These are phyloP conservation scores for Thelephora ganbajun DNA, from an alignment of 768 basidiomycete genomes.

Conservation along the genomic window DNA sequence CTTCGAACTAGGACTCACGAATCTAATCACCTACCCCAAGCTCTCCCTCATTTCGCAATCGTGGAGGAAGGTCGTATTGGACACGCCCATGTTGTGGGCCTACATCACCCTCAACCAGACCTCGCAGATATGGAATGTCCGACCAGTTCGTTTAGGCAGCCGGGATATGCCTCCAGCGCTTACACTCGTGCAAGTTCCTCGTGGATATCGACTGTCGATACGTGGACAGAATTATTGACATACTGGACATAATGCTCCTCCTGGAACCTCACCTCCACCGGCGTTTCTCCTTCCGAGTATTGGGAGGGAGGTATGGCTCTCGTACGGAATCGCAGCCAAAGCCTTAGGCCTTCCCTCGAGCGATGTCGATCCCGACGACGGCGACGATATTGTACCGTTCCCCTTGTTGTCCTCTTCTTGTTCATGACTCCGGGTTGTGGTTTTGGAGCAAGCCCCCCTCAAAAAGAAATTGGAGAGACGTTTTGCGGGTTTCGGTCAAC, in stretches of 20 bases:
- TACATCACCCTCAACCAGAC: conserved; percentile 15
- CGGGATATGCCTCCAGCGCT: conserved; percentile 13
- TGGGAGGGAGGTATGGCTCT: conserved; percentile 15
- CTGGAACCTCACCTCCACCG: conserved; percentile 16
- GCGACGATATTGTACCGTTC: conserved; percentile 13
- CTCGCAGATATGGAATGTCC: conserved; percentile 13
- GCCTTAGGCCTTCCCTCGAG: conserved; percentile 15
- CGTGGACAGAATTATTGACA: conserved; percentile 11
- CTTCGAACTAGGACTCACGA: conserved; percentile 17
- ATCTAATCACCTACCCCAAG: conserved; percentile 9
- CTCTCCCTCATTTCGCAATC: conserved; percentile 14
- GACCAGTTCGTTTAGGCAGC: conserved; percentile 15
- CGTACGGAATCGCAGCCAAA: conserved; percentile 10
- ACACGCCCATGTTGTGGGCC: conserved; percentile 16
- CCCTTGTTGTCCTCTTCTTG: conserved; percentile 13
- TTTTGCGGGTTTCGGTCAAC: too few relatives aligned
- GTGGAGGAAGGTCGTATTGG: conserved; percentile 15
- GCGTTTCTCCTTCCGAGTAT: conserved; percentile 17
- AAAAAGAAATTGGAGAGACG: conserved; percentile 1
- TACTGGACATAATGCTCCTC: conserved; percentile 12
- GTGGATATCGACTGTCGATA: conserved; percentile 17
- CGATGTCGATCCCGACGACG: conserved; percentile 14
- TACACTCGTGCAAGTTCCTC: conserved; percentile 15
- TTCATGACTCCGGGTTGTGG: conserved; percentile 13
- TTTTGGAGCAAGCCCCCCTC: conserved; percentile 17